Evolutionary conservation across 2,329 filamentous ascomycete genomes (phyloP).

Genomic region (Cladosporium sp.): DNA sequence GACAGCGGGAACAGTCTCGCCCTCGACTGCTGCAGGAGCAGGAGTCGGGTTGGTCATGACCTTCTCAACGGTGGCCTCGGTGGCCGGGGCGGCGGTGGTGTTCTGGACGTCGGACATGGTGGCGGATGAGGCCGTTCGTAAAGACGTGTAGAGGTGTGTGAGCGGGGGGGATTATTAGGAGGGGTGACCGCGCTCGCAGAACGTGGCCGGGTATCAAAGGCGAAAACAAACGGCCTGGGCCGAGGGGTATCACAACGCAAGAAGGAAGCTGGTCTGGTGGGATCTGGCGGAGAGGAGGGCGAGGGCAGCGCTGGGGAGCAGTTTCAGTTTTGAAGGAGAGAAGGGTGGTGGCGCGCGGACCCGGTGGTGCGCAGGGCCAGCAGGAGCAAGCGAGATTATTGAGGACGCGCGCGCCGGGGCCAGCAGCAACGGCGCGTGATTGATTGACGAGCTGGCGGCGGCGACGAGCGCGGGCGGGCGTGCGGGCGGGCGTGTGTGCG

Average conservation of each 20-base stretch:
- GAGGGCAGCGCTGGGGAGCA: not conserved
- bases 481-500: no score
- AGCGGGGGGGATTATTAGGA: slow-evolving; percentile 7
- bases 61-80: slow-evolving; percentile 9
- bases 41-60: slow-evolving; percentile 7
- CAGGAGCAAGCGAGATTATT: slow-evolving; percentile 12
- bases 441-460: slow-evolving; percentile 1
- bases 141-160: not conserved
- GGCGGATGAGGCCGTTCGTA: not conserved
- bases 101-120: slow-evolving; percentile 24
- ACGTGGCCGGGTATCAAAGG: slow-evolving; percentile 11
- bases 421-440: slow-evolving; percentile 8
- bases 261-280: not conserved
- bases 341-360: not conserved
- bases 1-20: slow-evolving; percentile 1
- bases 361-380: not conserved
- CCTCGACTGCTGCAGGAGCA: slow-evolving; percentile 4
- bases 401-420: slow-evolving; percentile 6
- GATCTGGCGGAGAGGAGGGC: not conserved
- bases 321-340: slow-evolving; percentile 11
- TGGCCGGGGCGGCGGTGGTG: slow-evolving; percentile 8
- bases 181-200: slow-evolving; percentile 11
- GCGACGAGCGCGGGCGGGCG: not conserved
- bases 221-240: slow-evolving; percentile 5
- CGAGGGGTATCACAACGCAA: slow-evolving; percentile 11